A percentile compares a stretch with the other conserved stretches of the same genome.
phyloP scores from a whole-genome alignment of 768 basidiomycete genomes.

The Termitomyces sp. region DNA sequence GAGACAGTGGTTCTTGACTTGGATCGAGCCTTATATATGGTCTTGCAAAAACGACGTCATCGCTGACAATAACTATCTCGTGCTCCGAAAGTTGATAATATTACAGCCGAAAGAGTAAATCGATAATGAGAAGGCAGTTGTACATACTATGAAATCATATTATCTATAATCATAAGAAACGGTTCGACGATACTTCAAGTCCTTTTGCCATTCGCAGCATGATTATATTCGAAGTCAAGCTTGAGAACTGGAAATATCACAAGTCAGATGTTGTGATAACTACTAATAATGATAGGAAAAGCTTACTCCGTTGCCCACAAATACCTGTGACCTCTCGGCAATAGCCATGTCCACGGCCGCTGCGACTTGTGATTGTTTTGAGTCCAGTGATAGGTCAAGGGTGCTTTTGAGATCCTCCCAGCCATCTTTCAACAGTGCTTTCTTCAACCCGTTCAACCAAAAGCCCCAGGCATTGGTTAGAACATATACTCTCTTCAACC shows the following conservation, averaged over 20 bases:
- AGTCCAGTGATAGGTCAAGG: conserved; percentile 35
- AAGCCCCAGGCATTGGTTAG: conserved; percentile 50
- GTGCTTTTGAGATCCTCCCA: conserved; percentile 47
- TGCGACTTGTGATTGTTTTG: conserved; percentile 42
- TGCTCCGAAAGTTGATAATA: not conserved
- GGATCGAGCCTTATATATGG: conserved; percentile 5
- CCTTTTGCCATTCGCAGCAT: conserved; percentile 43
- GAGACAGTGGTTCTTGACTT: conserved; percentile 1
- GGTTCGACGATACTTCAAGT: conserved; percentile 31
- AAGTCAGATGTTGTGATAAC: not conserved
- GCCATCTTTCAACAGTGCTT: conserved; percentile 38
- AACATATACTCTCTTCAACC: conserved; percentile 26
- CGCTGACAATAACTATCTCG: not conserved
- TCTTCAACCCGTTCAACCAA: conserved; percentile 35
- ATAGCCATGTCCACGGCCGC: conserved; percentile 62
- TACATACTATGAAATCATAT: not conserved
- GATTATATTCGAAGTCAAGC: conserved; percentile 46
- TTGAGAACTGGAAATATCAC: conserved; percentile 36
- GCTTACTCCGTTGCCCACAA: conserved; percentile 59
- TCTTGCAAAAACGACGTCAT: conserved; percentile 12
- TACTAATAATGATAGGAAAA: not conserved
- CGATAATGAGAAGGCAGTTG: not conserved
- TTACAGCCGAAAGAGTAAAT: not conserved
- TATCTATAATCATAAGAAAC: conserved; percentile 32
- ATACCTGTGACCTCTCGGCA: conserved; percentile 53